Evolutionary conservation across 129 eudicot genomes (phyloP).

Genomic region (Flaveria brownii): DNA sequence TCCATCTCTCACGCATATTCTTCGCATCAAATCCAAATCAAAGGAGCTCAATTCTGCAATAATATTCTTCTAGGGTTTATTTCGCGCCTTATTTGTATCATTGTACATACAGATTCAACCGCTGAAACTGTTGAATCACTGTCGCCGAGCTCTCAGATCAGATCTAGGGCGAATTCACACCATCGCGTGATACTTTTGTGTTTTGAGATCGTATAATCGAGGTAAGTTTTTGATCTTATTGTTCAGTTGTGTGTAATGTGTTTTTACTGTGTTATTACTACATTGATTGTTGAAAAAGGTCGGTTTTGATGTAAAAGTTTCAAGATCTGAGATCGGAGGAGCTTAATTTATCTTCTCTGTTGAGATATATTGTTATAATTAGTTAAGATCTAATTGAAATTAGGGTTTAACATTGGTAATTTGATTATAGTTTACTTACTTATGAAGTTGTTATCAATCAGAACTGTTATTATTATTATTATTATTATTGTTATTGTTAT

Average conservation of each 20-base stretch:
- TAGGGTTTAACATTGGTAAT: not conserved
- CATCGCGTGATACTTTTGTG: not conserved
- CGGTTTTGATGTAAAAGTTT: constrained; percentile 9
- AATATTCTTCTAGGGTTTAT: constrained; percentile 36
- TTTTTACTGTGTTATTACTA: no score
- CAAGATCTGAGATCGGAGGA: constrained; percentile 37
- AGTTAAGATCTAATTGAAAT: not conserved
- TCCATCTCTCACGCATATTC: constrained; percentile 32
- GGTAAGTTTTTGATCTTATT: constrained; percentile 20
- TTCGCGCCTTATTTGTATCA: constrained; percentile 26
- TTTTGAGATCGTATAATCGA: constrained; percentile 18
- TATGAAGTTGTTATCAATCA: not conserved
- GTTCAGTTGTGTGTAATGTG: not conserved
- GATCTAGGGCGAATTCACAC: not conserved
- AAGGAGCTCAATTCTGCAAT: not conserved
- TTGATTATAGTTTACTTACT: not conserved
- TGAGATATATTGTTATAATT: not conserved
- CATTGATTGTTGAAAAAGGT: constrained; percentile 6
- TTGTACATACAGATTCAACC: constrained; percentile 15
- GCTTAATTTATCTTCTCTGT: constrained; percentile 3
- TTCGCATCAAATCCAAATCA: constrained; percentile 20
- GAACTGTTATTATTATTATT: not conserved
- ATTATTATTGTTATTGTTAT: not conserved
- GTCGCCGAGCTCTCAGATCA: constrained; percentile 38
- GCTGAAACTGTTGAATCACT: constrained; percentile 25